These are phyloP conservation scores for Malassezia brasiliensis DNA, from an alignment of 1,284 basidiomycete species.

Conservation along the genomic window DNA sequence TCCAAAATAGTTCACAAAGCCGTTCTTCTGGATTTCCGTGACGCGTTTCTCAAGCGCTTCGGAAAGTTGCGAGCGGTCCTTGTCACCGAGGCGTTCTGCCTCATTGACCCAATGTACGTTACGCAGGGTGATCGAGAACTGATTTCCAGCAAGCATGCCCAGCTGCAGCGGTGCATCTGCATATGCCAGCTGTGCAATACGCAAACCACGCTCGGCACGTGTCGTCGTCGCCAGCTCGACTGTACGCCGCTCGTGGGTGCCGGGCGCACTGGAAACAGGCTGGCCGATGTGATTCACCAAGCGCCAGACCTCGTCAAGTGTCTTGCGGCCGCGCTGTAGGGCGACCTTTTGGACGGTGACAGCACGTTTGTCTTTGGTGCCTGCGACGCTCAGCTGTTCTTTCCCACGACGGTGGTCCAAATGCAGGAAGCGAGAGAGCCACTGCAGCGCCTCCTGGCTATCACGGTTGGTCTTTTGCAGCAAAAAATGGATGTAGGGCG, in stretches of 20 bases:
- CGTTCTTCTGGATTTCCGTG: constrained; percentile 63
- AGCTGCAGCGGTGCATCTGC: constrained; percentile 70
- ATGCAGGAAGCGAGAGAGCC: constrained; percentile 57
- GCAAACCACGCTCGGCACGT: constrained; percentile 57
- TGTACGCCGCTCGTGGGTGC: constrained; percentile 15
- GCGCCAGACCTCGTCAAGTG: constrained; percentile 69
- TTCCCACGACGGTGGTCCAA: constrained; percentile 19
- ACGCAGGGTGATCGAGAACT: constrained; percentile 87
- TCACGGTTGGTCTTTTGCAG: constrained; percentile 96
- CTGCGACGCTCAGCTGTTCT: constrained; percentile 70
- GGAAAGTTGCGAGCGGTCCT: constrained; percentile 54
- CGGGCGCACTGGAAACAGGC: constrained; percentile 7
- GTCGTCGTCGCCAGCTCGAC: constrained; percentile 19
- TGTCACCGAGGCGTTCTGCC: background rate
- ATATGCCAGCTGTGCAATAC: constrained; percentile 81
- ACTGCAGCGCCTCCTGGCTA: constrained; percentile 80
- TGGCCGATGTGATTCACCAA: constrained; percentile 51
- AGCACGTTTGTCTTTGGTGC: constrained; percentile 96
- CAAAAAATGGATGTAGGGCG: constrained; percentile 87
- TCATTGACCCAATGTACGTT: constrained; percentile 49
- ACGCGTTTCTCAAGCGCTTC: constrained; percentile 57
- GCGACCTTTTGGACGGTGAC: constrained; percentile 89
- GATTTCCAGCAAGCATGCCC: constrained; percentile 90
- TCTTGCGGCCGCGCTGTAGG: constrained; percentile 66
- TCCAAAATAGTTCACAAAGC: constrained; percentile 97